A percentile compares a stretch with the other conserved stretches of the same genome.
Evolutionary conservation across 1,139 yeast genomes (phyloP).

Genomic region (Pichia inconspicua): DNA sequence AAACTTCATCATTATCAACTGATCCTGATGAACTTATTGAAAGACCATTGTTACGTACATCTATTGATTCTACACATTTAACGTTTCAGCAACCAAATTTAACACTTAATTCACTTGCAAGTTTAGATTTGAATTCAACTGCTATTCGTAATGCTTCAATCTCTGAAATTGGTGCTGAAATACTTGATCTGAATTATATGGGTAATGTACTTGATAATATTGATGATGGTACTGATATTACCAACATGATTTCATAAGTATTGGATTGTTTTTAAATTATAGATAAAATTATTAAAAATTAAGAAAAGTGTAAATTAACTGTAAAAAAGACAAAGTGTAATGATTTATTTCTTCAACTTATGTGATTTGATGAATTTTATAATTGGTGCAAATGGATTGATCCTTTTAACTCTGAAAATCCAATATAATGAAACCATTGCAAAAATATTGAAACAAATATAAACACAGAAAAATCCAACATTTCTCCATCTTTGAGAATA

Average conservation of each 20-base stretch:
- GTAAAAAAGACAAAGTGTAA: no score
- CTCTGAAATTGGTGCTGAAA: neutral
- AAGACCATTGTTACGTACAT: neutral
- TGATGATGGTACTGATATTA: neutral
- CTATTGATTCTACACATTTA: neutral
- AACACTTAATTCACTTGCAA: neutral
- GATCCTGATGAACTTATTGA: neutral
- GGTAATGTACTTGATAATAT: neutral
- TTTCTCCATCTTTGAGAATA: constrained; percentile 55
- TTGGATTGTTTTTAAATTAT: constrained; percentile 20
- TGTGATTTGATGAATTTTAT: neutral
- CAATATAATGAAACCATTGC: constrained; percentile 14
- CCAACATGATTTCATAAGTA: neutral
- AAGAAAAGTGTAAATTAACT: no score
- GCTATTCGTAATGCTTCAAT: neutral
- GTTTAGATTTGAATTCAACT: neutral
- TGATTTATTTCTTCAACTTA: neutral
- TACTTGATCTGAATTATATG: neutral
- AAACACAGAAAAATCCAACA: constrained; percentile 53
- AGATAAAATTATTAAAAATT: neutral
- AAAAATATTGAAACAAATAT: constrained; percentile 41
- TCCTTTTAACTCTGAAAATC: constrained; percentile 8
- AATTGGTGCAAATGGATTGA: neutral
- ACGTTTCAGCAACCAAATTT: neutral
- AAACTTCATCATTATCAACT: neutral